Evolutionary conservation across 805 yeast genomes (phyloP).

Genomic region (Candida patagonica): DNA sequence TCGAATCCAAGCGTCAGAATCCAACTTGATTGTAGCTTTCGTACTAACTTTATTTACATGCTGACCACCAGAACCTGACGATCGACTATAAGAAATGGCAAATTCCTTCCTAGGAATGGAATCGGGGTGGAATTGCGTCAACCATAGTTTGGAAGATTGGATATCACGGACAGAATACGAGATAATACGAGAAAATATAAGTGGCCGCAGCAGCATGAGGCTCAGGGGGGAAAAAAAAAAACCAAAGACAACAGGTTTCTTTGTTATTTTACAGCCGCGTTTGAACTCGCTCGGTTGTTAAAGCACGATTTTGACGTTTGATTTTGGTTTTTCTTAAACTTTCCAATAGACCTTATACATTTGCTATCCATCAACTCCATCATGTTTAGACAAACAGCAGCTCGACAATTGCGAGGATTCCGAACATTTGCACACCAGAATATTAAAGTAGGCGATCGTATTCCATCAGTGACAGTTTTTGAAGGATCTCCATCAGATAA

Average conservation of each 20-base stretch:
- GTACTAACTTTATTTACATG: constrained; percentile 65
- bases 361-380: no score
- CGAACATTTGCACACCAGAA: constrained; percentile 18
- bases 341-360: no score
- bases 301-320: no score
- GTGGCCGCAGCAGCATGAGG: no score
- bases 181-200: no score
- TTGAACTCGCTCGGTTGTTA: no score
- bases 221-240: no score
- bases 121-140: constrained; percentile 24
- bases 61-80: constrained; percentile 86
- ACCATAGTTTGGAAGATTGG: constrained; percentile 31
- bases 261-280: no score
- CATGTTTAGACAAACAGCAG: background rate
- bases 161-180: no score
- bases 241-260: no score
- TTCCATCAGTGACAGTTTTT: constrained; percentile 47
- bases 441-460: constrained; percentile 47
- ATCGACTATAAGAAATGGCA: constrained; percentile 40
- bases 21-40: constrained; percentile 53
- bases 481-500: constrained; percentile 59
- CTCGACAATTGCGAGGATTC: constrained; percentile 13
- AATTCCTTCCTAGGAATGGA: constrained; percentile 40
- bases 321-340: no score
- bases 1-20: constrained; percentile 34